Percentiles rank a stretch among this genome's conserved stretches.
phyloP scores from a whole-genome alignment of 805 yeast genomes.

The Kodamaea fukazawae region DNA sequence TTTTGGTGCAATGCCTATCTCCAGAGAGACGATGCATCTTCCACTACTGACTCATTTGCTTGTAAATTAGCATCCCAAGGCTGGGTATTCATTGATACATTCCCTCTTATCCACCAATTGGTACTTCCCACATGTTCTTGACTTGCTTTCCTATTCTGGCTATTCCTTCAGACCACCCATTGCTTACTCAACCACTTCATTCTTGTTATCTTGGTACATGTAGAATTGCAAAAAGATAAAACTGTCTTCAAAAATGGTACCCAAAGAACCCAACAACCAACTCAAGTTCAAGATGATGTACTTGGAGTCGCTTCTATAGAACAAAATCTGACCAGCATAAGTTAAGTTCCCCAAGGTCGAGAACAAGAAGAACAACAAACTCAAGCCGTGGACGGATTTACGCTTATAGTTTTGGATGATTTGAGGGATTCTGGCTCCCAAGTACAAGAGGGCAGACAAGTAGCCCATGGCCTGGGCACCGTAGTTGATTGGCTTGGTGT shows the following conservation, averaged over 20 bases:
- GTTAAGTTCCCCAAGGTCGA: constrained; percentile 75
- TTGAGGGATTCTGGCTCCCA: constrained; percentile 77
- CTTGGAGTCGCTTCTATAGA: constrained; percentile 58
- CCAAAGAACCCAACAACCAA: constrained; percentile 77
- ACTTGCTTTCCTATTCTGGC: too few species aligned
- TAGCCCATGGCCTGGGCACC: constrained; percentile 74
- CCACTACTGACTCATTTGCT: too few species aligned
- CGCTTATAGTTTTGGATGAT: constrained; percentile 74
- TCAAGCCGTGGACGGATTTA: constrained; percentile 80
- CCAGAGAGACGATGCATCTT: too few species aligned
- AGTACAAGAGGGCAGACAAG: constrained; percentile 62
- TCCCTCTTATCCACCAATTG: too few species aligned
- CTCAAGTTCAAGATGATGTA: constrained; percentile 63
- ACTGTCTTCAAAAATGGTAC: constrained; percentile 71
- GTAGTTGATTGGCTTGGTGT: constrained; percentile 28
- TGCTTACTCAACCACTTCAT: constrained; percentile 3
- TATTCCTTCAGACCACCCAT: neutral
- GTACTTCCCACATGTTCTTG: too few species aligned
- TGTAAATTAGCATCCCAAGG: too few species aligned
- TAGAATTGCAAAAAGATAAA: constrained; percentile 67
- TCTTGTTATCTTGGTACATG: constrained; percentile 44
- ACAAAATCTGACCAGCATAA: constrained; percentile 68
- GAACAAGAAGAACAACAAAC: constrained; percentile 73
- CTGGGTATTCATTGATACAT: too few species aligned
- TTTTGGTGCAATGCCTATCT: too few species aligned